Conservation (phyloP, 768 basidiomycete genomes). For the Fomitopsis pulvina region DNA sequence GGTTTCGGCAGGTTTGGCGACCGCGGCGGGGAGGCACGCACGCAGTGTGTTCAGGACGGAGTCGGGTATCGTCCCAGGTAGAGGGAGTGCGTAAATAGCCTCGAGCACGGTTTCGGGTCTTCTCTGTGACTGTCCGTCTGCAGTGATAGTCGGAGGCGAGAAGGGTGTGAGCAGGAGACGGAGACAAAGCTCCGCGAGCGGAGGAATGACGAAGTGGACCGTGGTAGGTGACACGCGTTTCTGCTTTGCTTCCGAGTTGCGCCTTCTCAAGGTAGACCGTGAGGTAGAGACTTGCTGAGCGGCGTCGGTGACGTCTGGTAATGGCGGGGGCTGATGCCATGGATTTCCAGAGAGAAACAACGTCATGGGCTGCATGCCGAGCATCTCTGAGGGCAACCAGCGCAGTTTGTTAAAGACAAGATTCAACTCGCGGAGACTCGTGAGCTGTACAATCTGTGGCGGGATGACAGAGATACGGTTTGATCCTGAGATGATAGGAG, state of each 20-base stretch:
- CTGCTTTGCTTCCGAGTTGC: background rate
- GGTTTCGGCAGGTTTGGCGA: slow-evolving; percentile 18
- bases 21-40: slow-evolving; percentile 23
- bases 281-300: background rate
- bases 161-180: slow-evolving; percentile 29
- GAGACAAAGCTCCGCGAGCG: slow-evolving; percentile 31
- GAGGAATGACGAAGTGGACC: slow-evolving; percentile 19
- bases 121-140: no score
- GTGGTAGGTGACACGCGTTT: slow-evolving; percentile 6
- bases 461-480: slow-evolving; percentile 54
- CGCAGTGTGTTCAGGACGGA: slow-evolving; percentile 20
- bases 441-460: slow-evolving; percentile 52
- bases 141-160: background rate
- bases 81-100: slow-evolving; percentile 23
- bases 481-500: slow-evolving; percentile 32
- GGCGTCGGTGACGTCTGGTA: background rate
- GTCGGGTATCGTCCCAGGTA: slow-evolving; percentile 24
- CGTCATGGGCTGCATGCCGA: slow-evolving; percentile 43
- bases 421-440: slow-evolving; percentile 52
- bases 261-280: background rate
- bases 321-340: slow-evolving; percentile 35
- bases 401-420: slow-evolving; percentile 50
- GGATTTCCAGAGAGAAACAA: slow-evolving; percentile 55
- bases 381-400: slow-evolving; percentile 62
- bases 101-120: slow-evolving; percentile 8